A percentile compares a stretch with the other conserved stretches of the same genome.
These are phyloP conservation scores for Phaeosphaeriaceae sp. DNA, from an alignment of 2,329 filamentous ascomycete genomes.

Conservation along the genomic window DNA sequence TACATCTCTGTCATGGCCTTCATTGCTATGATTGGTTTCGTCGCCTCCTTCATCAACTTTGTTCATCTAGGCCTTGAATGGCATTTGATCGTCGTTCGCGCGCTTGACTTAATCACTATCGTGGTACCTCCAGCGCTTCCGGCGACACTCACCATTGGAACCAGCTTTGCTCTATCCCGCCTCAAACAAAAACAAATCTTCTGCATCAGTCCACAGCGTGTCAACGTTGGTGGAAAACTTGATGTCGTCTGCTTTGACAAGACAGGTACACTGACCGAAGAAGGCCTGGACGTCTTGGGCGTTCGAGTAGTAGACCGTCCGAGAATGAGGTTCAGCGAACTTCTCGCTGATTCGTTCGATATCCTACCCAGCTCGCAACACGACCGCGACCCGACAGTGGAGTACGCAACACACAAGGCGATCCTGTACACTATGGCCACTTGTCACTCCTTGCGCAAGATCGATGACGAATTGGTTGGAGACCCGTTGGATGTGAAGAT, in stretches of 20 bases:
- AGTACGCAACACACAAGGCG: slow-evolving; percentile 69
- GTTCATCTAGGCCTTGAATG: slow-evolving; percentile 80
- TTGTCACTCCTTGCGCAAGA: slow-evolving; percentile 86
- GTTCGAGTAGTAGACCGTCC: slow-evolving; percentile 76
- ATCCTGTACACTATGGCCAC: slow-evolving; percentile 96
- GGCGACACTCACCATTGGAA: slow-evolving; percentile 93
- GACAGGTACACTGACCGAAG: slow-evolving; percentile 96
- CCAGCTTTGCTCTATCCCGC: slow-evolving; percentile 87
- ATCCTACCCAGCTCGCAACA: slow-evolving; percentile 63
- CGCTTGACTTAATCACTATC: slow-evolving; percentile 94
- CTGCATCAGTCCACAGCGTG: slow-evolving; percentile 95
- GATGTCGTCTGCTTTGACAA: slow-evolving; percentile 99
- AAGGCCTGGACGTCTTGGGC: slow-evolving; percentile 91
- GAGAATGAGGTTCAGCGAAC: slow-evolving; percentile 72
- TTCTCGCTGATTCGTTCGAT: slow-evolving; percentile 69
- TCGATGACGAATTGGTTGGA: slow-evolving; percentile 88
- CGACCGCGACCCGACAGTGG: slow-evolving; percentile 64
- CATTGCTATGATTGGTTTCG: slow-evolving; percentile 84
- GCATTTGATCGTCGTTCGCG: slow-evolving; percentile 90
- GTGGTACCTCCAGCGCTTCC: slow-evolving; percentile 94
- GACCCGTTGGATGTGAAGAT: slow-evolving; percentile 97
- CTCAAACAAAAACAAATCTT: slow-evolving; percentile 92
- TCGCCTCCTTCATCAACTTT: slow-evolving; percentile 93
- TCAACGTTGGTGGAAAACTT: slow-evolving; percentile 94
- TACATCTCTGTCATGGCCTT: slow-evolving; percentile 97